A percentile compares a stretch with the other conserved stretches of the same genome.
Evolutionary conservation across 2,329 filamentous ascomycete species (phyloP).

Genomic region (Didymella sp.): DNA sequence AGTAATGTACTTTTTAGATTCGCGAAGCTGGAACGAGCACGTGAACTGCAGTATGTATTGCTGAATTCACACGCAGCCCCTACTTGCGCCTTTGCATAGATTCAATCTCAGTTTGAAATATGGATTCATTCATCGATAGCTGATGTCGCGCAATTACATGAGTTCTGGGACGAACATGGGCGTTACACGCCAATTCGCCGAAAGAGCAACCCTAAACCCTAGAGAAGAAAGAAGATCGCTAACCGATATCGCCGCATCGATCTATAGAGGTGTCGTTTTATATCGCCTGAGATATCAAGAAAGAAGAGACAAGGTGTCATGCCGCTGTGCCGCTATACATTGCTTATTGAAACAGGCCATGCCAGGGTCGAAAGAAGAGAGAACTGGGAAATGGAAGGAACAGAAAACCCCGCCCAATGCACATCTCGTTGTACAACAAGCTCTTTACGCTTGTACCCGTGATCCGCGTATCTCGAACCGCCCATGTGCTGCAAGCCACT

Average conservation of each 20-base stretch:
- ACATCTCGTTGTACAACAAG: constrained; percentile 19
- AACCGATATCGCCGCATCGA: constrained; percentile 9
- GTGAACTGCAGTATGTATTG: not conserved
- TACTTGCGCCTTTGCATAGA: not conserved
- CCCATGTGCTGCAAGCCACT: constrained; percentile 4
- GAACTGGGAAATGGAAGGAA: not conserved
- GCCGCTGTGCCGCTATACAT: constrained; percentile 16
- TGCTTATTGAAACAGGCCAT: constrained; percentile 21
- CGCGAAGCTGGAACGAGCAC: not conserved
- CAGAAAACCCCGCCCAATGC: constrained; percentile 13
- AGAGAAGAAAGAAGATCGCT: constrained; percentile 8
- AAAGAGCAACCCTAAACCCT: constrained; percentile 8
- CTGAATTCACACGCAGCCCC: not conserved
- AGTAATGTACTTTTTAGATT: not conserved
- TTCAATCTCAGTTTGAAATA: not conserved
- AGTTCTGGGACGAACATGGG: not conserved
- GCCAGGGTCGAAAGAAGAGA: not conserved
- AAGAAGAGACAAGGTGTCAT: constrained; percentile 5
- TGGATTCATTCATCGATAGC: constrained; percentile 7
- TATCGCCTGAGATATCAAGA: constrained; percentile 10
- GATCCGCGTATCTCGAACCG: not conserved
- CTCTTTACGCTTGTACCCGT: constrained; percentile 10
- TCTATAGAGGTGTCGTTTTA: constrained; percentile 18
- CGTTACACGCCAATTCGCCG: constrained; percentile 10
- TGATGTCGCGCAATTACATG: constrained; percentile 16